phyloP scores from a whole-genome alignment of 2,329 filamentous ascomycete genomes.

The Diaporthe vaccinii region DNA sequence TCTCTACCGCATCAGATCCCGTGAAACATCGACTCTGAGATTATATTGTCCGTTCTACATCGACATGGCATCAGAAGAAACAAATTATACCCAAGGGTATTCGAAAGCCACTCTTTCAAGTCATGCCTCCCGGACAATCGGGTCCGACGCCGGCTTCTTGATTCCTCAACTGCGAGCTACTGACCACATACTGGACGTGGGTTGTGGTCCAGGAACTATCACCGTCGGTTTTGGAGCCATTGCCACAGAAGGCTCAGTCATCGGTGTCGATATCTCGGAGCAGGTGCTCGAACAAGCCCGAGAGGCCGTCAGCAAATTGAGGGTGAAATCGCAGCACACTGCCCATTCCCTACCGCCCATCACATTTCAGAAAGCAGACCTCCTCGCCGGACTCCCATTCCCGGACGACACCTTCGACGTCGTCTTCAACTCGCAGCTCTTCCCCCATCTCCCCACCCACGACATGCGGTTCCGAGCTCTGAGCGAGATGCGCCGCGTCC shows the following conservation, averaged over 20 bases:
- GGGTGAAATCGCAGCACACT: neutral
- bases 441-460: slow-evolving; percentile 44
- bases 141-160: slow-evolving; percentile 34
- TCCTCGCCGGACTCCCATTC: slow-evolving; percentile 50
- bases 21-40: neutral
- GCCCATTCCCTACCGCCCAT: neutral
- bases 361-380: slow-evolving; percentile 36
- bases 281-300: slow-evolving; percentile 22
- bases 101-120: slow-evolving; percentile 26
- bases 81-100: slow-evolving; percentile 35
- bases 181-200: slow-evolving; percentile 30
- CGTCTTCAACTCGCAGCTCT: slow-evolving; percentile 49
- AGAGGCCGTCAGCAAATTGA: neutral
- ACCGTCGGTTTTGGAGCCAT: slow-evolving; percentile 31
- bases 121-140: slow-evolving; percentile 36
- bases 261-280: slow-evolving; percentile 28
- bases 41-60: too few relatives aligned
- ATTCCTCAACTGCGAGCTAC: slow-evolving; percentile 28
- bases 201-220: slow-evolving; percentile 38
- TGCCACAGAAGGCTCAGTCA: slow-evolving; percentile 26
- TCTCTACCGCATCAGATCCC: neutral
- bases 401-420: slow-evolving; percentile 48
- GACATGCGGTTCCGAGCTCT: slow-evolving; percentile 44
- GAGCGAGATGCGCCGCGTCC: slow-evolving; percentile 50
- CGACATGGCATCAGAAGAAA: neutral